phyloP scores from a whole-genome alignment of 2,329 filamentous ascomycete species.

The Incumbomyces delicatus region DNA sequence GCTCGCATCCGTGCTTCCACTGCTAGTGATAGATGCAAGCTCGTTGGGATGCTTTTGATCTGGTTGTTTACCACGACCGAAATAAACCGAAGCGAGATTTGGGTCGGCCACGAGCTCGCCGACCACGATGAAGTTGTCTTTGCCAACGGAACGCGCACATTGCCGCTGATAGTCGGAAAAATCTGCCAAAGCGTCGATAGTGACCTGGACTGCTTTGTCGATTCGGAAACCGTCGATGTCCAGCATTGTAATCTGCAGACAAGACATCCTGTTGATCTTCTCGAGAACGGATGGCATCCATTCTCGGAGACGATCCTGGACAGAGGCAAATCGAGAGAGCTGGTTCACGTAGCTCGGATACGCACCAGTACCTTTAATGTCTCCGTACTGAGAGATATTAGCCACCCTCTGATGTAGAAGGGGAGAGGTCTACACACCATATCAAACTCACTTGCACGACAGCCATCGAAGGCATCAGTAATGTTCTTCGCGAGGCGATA shows the following conservation, averaged over 20 bases:
- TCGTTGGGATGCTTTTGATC: conserved; percentile 40
- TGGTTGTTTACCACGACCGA: conserved; percentile 52
- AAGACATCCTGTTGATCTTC: conserved; percentile 52
- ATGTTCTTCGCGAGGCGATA: conserved; percentile 40
- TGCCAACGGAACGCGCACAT: conserved; percentile 48
- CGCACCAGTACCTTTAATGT: conserved; percentile 53
- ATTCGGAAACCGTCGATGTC: conserved; percentile 59
- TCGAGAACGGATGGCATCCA: conserved; percentile 50
- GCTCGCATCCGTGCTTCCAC: conserved; percentile 32
- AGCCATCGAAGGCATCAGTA: conserved; percentile 41
- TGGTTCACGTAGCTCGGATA: conserved; percentile 55
- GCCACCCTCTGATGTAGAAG: too few species aligned
- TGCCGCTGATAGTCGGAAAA: conserved; percentile 48
- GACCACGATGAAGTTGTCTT: conserved; percentile 54
- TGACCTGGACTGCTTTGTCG: conserved; percentile 57
- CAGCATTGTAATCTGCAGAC: conserved; percentile 52
- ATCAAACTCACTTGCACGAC: conserved; percentile 55
- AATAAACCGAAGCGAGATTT: conserved; percentile 49
- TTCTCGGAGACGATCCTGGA: conserved; percentile 57
- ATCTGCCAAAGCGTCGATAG: conserved; percentile 50
- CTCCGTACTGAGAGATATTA: conserved; percentile 38
- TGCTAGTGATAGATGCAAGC: conserved; percentile 40
- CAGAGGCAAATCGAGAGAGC: conserved; percentile 57
- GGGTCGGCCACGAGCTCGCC: conserved; percentile 57
- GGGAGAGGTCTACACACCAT: conserved; percentile 24